phyloP scores from a whole-genome alignment of 2,329 filamentous ascomycete species.

The Xenosphaeropsis pyriputrescens region DNA sequence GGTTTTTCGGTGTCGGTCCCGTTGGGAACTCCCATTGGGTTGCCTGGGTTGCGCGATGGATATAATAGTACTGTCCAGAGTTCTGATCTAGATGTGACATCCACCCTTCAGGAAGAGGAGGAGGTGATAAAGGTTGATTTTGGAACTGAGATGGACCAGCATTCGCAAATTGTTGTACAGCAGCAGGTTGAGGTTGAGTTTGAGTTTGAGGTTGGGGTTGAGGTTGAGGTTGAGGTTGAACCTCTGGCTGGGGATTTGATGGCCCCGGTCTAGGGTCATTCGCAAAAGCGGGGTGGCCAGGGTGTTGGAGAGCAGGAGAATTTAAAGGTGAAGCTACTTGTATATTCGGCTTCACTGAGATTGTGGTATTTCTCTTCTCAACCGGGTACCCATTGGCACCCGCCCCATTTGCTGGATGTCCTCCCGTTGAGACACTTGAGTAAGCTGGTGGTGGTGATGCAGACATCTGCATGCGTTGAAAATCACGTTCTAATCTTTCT shows the following conservation, averaged over 20 bases:
- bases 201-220: no score
- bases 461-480: conserved; percentile 65
- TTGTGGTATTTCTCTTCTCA: conserved; percentile 42
- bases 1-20: conserved; percentile 75
- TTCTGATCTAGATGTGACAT: conserved; percentile 92
- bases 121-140: conserved; percentile 65
- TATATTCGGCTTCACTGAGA: conserved; percentile 15
- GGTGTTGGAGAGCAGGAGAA: conserved; percentile 28
- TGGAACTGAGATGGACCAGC: conserved; percentile 24
- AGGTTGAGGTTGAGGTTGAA: conserved; percentile 33
- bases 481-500: conserved; percentile 69
- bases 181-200: conserved; percentile 30
- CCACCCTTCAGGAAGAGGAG: conserved; percentile 92
- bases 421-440: conserved; percentile 52
- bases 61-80: conserved; percentile 98
- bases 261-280: conserved; percentile 50
- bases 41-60: conserved; percentile 85
- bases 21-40: conserved; percentile 99
- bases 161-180: conserved; percentile 20
- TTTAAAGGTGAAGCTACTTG: conserved; percentile 20
- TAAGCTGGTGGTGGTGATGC: conserved; percentile 93
- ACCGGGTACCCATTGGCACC: conserved; percentile 49
- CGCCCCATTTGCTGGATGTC: conserved; percentile 22
- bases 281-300: conserved; percentile 78
- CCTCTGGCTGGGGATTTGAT: conserved; percentile 17